Evolutionary conservation across 1,284 basidiomycete species (phyloP), one percentile per base, ranked within the genome.

Genomic region (Ustilago lituana): DNA sequence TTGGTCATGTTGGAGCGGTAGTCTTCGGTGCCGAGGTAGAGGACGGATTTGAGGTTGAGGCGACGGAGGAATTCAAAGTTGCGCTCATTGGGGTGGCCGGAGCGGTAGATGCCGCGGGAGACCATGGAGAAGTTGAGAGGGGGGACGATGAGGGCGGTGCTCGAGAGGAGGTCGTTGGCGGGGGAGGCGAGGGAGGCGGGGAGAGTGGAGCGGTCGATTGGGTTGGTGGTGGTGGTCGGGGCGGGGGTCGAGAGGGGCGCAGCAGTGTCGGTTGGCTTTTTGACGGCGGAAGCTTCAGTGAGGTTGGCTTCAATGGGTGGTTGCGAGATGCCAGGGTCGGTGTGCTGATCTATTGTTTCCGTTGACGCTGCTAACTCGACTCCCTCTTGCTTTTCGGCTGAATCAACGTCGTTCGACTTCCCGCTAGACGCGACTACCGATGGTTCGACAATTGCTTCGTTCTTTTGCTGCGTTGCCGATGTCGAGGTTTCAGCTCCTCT

Each of bases 41-140:
- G 72, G 40, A 82, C 71, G 51, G 66, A 69, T 24, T 67, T 68
- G 43, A 82, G 68, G 33, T 70, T 59, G 22, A 82, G 74, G 2
- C 77, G 62, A 11, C 66, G 58, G 12, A 82, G 49, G 47, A 81
- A 82, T 17, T 63, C 69, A 31, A 78, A 80, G 37, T 82, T 82
- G 44, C 79, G 74, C 54, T 79, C 80, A 56, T 82, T 82, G 11
- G 80, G 80, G 43, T 81, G 79, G 17, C 80, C 80, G 12, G 66
- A 72, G 12, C 80, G 73, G 48, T 79, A 81, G 47, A 82, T 68
- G 33, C 79, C 80, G 40, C 63, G 60, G 1, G 72, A 67, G 29
- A 82, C 75, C 71, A 81, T 76, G 54, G 76, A 66, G 41, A 82
- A 82, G 69, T 82, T 82, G 43, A 82, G 67, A 6, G 80, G 80